Evolutionary conservation across 257 asterid species (phyloP).

Genomic region (Solanum sejunctum): DNA sequence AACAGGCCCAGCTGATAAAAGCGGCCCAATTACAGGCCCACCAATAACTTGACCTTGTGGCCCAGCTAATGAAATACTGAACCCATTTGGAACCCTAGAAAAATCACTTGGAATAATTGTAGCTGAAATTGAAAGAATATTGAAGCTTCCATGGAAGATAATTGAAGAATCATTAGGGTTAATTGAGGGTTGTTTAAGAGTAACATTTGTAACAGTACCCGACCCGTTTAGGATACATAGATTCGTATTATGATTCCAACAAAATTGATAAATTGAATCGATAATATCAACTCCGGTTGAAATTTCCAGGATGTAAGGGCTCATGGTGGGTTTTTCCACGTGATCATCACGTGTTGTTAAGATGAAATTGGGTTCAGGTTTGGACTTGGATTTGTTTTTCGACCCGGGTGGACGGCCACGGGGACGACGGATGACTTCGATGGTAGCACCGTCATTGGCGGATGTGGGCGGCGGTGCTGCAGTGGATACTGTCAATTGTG

Average conservation of each 20-base stretch:
- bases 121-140: constrained; percentile 56
- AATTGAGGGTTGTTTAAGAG: constrained; percentile 43
- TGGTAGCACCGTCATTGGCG: constrained; percentile 46
- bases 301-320: constrained; percentile 60
- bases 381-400: constrained; percentile 46
- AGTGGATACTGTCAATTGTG: background rate
- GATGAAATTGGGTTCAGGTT: constrained; percentile 13
- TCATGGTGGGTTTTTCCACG: constrained; percentile 33
- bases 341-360: constrained; percentile 25
- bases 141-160: constrained; percentile 69
- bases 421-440: constrained; percentile 66
- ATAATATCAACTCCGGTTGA: constrained; percentile 39
- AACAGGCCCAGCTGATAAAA: constrained; percentile 44
- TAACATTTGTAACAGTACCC: constrained; percentile 43
- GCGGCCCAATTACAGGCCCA: constrained; percentile 58
- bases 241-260: constrained; percentile 28
- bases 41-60: constrained; percentile 88
- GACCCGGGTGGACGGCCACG: constrained; percentile 82
- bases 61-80: constrained; percentile 49
- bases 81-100: constrained; percentile 14
- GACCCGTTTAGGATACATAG: constrained; percentile 46
- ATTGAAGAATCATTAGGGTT: constrained; percentile 49
- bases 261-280: constrained; percentile 25
- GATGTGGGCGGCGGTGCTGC: background rate
- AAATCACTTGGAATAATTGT: constrained; percentile 9